Evolutionary conservation across 208 protist genomes (phyloP), one percentile per base, ranked within the genome.

Genomic region (Crithidia expoeki): DNA sequence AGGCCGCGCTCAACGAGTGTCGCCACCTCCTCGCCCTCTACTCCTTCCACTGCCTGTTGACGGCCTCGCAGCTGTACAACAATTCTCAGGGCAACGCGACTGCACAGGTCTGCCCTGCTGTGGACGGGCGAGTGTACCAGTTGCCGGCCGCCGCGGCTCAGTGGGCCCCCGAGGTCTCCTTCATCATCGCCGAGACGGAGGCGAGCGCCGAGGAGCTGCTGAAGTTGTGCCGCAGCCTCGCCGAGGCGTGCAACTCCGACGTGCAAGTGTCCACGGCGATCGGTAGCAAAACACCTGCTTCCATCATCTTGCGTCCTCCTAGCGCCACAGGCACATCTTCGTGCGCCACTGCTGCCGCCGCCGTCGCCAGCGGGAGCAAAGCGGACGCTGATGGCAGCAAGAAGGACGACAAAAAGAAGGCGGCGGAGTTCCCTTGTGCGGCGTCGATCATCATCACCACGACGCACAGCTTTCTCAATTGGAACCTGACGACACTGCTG

Each of bases 11-110:
- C 2, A 40, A 40, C 11, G 88, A 93, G 63, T 80, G 84, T 12
- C 82, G 76, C 42, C 36, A 50, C 17, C 70, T 93, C 27, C 60
- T 83, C n/a, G 71, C 65, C 1, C 51, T 90, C 16, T 90, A 90
- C 70, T 62, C 79, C 3, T 38, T 80, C n/a, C 88, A 93, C 53
- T 83, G 77, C 59, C 69, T 89, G 19, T 71, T 93, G 0, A 77
- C 65, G 12, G 61, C 71, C 0, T 52, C 44, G 19, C 38, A 66
- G 30, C 38, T 49, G 38, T 25, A 25, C 36, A 68, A 40, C 28
- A 36, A 9, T 40, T 27, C 17, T 27, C 21, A n/a, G 60, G 38
- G 47, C 63, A 23, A 19, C 56, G 11, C 10, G 32, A 65, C 33
- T 40, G 28, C 44, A 27, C 51, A 46, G 36, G 61, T 71, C 4